Evolutionary conservation across 164 flowering plant species (phyloP).

Genomic region (Tetrastigma voinierianum): DNA sequence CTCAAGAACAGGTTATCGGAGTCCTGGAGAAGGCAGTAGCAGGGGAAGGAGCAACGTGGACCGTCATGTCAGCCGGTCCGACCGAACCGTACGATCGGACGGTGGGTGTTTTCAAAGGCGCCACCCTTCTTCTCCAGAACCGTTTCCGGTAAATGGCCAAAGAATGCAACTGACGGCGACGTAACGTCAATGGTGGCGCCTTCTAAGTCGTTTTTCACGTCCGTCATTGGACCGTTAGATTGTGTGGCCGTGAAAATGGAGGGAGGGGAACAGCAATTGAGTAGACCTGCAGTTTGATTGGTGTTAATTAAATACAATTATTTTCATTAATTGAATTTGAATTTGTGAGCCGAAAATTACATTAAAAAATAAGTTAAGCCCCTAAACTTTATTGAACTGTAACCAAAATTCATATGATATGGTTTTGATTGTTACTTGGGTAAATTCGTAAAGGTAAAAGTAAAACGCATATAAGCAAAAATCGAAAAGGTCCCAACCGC

Average conservation of each 20-base stretch:
- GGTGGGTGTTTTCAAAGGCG: slow-evolving; percentile 26
- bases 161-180: slow-evolving; percentile 11
- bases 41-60: not conserved
- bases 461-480: too few relatives aligned
- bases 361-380: too few relatives aligned
- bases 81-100: slow-evolving; percentile 11
- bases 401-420: too few relatives aligned
- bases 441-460: too few relatives aligned
- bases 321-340: not conserved
- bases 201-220: not conserved
- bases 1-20: slow-evolving; percentile 14
- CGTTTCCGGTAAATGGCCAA: slow-evolving; percentile 10
- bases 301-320: not conserved
- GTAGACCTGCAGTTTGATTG: slow-evolving; percentile 5
- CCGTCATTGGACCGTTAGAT: slow-evolving; percentile 20
- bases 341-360: not conserved
- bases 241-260: slow-evolving; percentile 8
- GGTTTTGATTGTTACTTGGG: too few relatives aligned
- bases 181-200: not conserved
- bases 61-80: slow-evolving; percentile 7
- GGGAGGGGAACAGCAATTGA: not conserved
- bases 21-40: slow-evolving; percentile 20
- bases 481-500: too few relatives aligned
- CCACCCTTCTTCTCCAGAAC: slow-evolving; percentile 21
- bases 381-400: too few relatives aligned